Evolutionary conservation across 2,329 filamentous ascomycete genomes (phyloP).

Genomic region (Apiospora marii): DNA sequence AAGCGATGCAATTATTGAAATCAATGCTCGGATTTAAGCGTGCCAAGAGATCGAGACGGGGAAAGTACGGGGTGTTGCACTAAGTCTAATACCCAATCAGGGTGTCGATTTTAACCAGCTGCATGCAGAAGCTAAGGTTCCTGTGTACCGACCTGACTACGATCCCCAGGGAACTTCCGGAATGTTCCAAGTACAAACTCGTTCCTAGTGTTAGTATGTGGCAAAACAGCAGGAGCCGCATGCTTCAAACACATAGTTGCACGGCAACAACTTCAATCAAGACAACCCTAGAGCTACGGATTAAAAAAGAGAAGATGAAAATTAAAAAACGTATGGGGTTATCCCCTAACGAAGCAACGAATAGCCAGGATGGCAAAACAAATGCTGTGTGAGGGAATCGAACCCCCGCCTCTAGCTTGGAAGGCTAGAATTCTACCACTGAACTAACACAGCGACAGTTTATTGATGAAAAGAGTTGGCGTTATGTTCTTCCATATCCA

Average conservation of each 20-base stretch:
- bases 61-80: conserved; percentile 16
- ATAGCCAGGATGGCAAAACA: not conserved
- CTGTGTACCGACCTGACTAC: not conserved
- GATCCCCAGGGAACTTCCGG: not conserved
- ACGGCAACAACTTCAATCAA: too few relatives aligned
- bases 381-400: conserved; percentile 25
- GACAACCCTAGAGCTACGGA: too few relatives aligned
- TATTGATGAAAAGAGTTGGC: too few relatives aligned
- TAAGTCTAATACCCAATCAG: conserved; percentile 25
- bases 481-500: not conserved
- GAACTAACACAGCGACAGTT: conserved; percentile 17
- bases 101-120: conserved; percentile 22
- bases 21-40: conserved; percentile 24
- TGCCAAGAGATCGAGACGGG: conserved; percentile 14
- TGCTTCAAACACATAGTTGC: not conserved
- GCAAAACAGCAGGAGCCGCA: not conserved
- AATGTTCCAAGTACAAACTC: not conserved
- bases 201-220: not conserved
- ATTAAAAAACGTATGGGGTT: too few relatives aligned
- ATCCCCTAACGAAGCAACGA: too few relatives aligned
- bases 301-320: too few relatives aligned
- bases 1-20: conserved; percentile 18
- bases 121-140: not conserved
- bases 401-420: conserved; percentile 25
- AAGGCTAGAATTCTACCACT: conserved; percentile 26